phyloP scores from a whole-genome alignment of 2,329 filamentous ascomycete species.

The Akanthomyces uredinophilus region DNA sequence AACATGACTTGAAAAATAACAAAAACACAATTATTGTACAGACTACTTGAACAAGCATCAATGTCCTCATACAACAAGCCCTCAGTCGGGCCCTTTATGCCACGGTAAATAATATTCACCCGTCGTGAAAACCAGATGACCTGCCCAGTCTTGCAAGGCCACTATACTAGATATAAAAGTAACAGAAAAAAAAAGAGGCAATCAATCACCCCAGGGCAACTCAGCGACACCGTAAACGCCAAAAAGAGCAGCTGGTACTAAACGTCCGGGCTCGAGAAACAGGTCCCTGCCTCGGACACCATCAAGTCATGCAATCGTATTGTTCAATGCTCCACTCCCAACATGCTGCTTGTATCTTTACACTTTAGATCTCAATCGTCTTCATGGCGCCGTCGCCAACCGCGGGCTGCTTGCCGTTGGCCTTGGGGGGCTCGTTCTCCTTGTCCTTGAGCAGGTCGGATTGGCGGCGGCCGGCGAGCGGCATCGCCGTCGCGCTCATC shows the following conservation, averaged over 20 bases:
- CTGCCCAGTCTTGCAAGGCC: conserved; percentile 7
- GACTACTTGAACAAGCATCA: too few relatives aligned
- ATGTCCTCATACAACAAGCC: too few relatives aligned
- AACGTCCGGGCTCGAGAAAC: neutral
- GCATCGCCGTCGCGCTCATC: conserved; percentile 22
- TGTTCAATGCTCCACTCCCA: conserved; percentile 5
- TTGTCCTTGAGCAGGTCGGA: conserved; percentile 36
- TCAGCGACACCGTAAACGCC: conserved; percentile 13
- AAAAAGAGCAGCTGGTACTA: conserved; percentile 2
- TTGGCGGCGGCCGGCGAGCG: conserved; percentile 27
- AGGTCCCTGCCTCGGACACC: neutral
- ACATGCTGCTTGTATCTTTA: conserved; percentile 18
- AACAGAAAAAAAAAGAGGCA: neutral
- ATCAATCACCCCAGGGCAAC: neutral
- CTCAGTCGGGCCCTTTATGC: neutral
- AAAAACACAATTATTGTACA: too few relatives aligned
- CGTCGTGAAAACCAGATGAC: neutral
- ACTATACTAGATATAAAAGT: conserved; percentile 2
- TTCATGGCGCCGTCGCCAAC: conserved; percentile 51
- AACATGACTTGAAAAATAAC: too few relatives aligned
- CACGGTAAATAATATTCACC: neutral
- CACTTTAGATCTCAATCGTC: conserved; percentile 53
- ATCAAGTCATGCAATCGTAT: conserved; percentile 15
- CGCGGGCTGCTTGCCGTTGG: conserved; percentile 40
- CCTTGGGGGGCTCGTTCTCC: conserved; percentile 30